Evolutionary conservation across 1,284 basidiomycete species (phyloP).

Genomic region (Apiotrichum laibachii): DNA sequence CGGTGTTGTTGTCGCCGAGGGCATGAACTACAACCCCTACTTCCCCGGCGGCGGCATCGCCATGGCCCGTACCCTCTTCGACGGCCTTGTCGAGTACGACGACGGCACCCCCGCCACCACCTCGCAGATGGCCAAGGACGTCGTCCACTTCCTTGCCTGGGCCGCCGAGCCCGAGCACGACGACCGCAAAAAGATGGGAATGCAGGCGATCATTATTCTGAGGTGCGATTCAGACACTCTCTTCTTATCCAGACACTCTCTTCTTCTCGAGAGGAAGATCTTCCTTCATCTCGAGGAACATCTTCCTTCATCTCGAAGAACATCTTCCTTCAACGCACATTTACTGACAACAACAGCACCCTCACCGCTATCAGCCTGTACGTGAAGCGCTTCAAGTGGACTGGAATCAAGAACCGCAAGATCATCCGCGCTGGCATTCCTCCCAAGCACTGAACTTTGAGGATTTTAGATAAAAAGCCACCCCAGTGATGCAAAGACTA

Average conservation of each 20-base stretch:
- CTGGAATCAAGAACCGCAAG: constrained; percentile 85
- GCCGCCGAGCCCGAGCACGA: constrained; percentile 97
- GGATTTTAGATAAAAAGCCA: neutral
- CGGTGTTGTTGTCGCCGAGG: constrained; percentile 92
- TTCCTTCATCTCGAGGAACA: too few relatives aligned
- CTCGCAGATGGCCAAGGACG: constrained; percentile 99
- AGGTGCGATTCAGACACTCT: constrained; percentile 62
- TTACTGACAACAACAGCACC: constrained; percentile 32
- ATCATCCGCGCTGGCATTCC: constrained; percentile 57
- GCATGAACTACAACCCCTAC: constrained; percentile 97
- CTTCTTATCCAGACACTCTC: constrained; percentile 37
- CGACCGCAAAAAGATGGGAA: constrained; percentile 91
- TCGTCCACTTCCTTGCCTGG: constrained; percentile 91
- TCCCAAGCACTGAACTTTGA: constrained; percentile 23
- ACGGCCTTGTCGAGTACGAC: constrained; percentile 90
- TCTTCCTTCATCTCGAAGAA: too few relatives aligned
- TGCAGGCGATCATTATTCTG: constrained; percentile 82
- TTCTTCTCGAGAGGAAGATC: too few relatives aligned
- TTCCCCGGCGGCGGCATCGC: constrained; percentile 97
- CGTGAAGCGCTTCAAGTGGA: constrained; percentile 95
- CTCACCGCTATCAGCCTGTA: constrained; percentile 79
- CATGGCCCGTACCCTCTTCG: constrained; percentile 96
- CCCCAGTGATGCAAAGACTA: neutral
- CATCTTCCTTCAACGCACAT: too few relatives aligned
- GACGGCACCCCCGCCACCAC: constrained; percentile 97